These are phyloP conservation scores for Hemileccinum rubropunctum DNA, from an alignment of 768 basidiomycete species.

Conservation along the genomic window DNA sequence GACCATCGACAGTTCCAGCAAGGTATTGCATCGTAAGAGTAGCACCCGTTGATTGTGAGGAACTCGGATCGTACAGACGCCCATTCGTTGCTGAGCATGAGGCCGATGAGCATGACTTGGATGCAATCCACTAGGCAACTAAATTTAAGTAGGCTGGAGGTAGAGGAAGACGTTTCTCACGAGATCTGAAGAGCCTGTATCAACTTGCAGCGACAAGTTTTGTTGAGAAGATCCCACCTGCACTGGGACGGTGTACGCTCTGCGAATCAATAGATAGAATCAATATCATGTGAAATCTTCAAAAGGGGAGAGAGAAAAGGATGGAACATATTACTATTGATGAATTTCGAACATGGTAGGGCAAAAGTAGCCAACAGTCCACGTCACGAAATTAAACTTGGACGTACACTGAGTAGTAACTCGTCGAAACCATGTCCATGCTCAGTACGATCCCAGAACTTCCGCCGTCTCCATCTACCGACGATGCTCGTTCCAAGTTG, in stretches of 20 bases:
- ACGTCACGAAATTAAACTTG: background rate
- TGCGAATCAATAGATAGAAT: conserved; percentile 25
- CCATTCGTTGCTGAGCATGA: conserved; percentile 47
- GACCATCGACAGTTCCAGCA: conserved; percentile 54
- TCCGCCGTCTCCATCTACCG: conserved; percentile 46
- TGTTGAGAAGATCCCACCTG: conserved; percentile 48
- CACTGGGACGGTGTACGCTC: conserved; percentile 65
- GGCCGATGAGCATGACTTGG: conserved; percentile 57
- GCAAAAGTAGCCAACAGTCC: background rate
- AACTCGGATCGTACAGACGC: conserved; percentile 54
- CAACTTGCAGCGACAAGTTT: conserved; percentile 64
- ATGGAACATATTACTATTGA: background rate
- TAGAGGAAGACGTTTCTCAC: conserved; percentile 38
- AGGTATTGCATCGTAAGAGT: conserved; percentile 58
- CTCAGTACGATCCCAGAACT: conserved; percentile 56
- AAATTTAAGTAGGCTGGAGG: background rate
- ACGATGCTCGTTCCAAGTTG: conserved; percentile 7
- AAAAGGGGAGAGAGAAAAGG: background rate
- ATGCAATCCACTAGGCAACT: conserved; percentile 65
- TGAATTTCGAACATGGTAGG: background rate
- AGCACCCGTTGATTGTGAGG: conserved; percentile 40
- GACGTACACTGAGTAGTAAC: conserved; percentile 54
- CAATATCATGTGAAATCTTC: background rate
- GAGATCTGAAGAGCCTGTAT: conserved; percentile 81
- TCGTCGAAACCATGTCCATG: conserved; percentile 52